Evolutionary conservation across 306 rosid genomes (phyloP).

Genomic region (Medicago arabica): DNA sequence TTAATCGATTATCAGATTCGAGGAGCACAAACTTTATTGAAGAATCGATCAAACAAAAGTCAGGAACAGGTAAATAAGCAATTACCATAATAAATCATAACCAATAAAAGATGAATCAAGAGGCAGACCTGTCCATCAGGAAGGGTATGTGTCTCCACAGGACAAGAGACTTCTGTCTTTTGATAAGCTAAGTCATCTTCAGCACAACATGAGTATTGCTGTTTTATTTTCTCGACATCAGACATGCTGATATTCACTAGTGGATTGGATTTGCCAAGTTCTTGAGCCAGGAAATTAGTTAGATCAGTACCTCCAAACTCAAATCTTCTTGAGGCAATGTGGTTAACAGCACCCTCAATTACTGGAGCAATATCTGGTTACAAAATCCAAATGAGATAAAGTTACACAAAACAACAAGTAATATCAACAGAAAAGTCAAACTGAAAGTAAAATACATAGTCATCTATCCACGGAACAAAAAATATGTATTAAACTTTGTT

Average conservation of each 20-base stretch:
- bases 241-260: constrained; percentile 66
- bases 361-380: constrained; percentile 94
- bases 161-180: constrained; percentile 64
- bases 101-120: constrained; percentile 34
- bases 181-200: constrained; percentile 91
- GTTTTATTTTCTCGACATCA: constrained; percentile 92
- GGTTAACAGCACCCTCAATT: constrained; percentile 98
- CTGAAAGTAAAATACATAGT: constrained; percentile 18
- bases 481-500: constrained; percentile 10
- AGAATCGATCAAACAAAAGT: constrained; percentile 29
- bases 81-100: constrained; percentile 15
- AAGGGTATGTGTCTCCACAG: constrained; percentile 79
- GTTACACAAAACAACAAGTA: constrained; percentile 5
- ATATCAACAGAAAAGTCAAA: constrained; percentile 19
- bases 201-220: constrained; percentile 84
- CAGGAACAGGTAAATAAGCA: constrained; percentile 33
- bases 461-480: neutral
- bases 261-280: constrained; percentile 86
- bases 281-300: constrained; percentile 83
- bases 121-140: constrained; percentile 95
- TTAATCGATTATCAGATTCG: constrained; percentile 12
- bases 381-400: constrained; percentile 37
- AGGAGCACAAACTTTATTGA: constrained; percentile 27
- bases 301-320: constrained; percentile 94
- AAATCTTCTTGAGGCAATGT: constrained; percentile 94